Evolutionary conservation across 2,329 filamentous ascomycete species (phyloP).

Genomic region (Truncatella angustata): DNA sequence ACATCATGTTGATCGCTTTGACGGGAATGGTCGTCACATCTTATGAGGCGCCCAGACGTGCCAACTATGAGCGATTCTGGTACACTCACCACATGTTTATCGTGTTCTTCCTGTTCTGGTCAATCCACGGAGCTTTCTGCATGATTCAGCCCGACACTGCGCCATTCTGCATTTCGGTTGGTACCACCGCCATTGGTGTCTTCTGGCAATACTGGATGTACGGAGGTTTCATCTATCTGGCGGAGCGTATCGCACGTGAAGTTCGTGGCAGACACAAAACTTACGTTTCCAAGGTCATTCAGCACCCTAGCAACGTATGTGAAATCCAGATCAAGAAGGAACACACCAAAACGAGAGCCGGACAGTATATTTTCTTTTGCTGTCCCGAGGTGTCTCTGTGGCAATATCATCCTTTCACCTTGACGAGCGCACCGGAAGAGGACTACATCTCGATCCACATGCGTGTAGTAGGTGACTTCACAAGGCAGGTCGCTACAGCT

Average conservation of each 20-base stretch:
- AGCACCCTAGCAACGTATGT: slow-evolving; percentile 84
- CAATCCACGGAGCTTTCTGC: slow-evolving; percentile 84
- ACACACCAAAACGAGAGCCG: slow-evolving; percentile 75
- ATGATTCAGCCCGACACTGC: slow-evolving; percentile 85
- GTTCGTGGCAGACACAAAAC: slow-evolving; percentile 79
- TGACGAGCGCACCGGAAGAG: slow-evolving; percentile 84
- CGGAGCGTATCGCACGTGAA: slow-evolving; percentile 77
- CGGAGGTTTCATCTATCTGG: slow-evolving; percentile 75
- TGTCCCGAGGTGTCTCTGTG: slow-evolving; percentile 83
- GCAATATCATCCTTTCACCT: slow-evolving; percentile 86
- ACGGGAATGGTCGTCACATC: slow-evolving; percentile 79
- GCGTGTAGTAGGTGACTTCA: slow-evolving; percentile 81
- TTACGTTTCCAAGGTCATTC: slow-evolving; percentile 84
- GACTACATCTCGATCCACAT: slow-evolving; percentile 88
- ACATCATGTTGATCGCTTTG: slow-evolving; percentile 76
- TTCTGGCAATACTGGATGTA: slow-evolving; percentile 93
- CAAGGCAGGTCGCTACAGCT: slow-evolving; percentile 63
- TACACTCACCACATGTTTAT: slow-evolving; percentile 87
- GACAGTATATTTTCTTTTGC: slow-evolving; percentile 87
- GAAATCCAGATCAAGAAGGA: slow-evolving; percentile 94
- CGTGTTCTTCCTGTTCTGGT: slow-evolving; percentile 87
- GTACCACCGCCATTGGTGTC: slow-evolving; percentile 65
- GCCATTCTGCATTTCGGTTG: slow-evolving; percentile 72
- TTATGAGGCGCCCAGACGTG: slow-evolving; percentile 72
- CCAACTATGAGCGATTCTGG: slow-evolving; percentile 89